Evolutionary conservation across 192 early-diverging fungal genomes (phyloP).

Genomic region (Rhizophagus clarus): DNA sequence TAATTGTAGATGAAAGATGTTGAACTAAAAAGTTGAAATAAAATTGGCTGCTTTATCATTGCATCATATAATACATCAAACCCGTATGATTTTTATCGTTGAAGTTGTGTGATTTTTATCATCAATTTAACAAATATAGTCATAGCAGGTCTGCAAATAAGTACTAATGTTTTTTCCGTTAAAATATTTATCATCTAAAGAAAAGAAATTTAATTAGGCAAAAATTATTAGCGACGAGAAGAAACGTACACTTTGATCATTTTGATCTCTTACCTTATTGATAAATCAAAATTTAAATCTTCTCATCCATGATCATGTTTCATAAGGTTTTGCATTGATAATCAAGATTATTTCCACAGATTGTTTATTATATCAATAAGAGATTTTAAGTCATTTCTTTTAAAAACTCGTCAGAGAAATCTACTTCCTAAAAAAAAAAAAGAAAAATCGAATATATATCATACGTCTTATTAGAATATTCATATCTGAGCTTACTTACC

Average conservation of each 20-base stretch:
- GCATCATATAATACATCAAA: constrained; percentile 56
- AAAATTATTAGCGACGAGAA: background rate
- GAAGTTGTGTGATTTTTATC: constrained; percentile 33
- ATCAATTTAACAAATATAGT: constrained; percentile 68
- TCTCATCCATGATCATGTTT: constrained; percentile 70
- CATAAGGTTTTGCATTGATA: constrained; percentile 57
- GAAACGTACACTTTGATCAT: no score
- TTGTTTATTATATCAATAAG: constrained; percentile 65
- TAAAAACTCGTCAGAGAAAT: constrained; percentile 67
- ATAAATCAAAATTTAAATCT: constrained; percentile 31
- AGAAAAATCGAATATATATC: background rate
- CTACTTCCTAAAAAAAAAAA: constrained; percentile 59
- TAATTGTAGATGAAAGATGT: constrained; percentile 63
- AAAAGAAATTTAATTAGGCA: no score
- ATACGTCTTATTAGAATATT: constrained; percentile 29
- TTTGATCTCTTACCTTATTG: constrained; percentile 38
- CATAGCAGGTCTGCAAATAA: constrained; percentile 71
- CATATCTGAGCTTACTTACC: no score
- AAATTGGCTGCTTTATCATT: constrained; percentile 44
- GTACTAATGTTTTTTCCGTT: constrained; percentile 67
- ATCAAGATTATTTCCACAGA: constrained; percentile 59
- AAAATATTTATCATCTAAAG: constrained; percentile 48
- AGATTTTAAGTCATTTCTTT: constrained; percentile 57
- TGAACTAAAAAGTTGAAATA: constrained; percentile 53
- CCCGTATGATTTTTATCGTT: constrained; percentile 45